These are phyloP conservation scores for Mycena citricolor DNA, from an alignment of 1,284 basidiomycete species.

Conservation along the genomic window DNA sequence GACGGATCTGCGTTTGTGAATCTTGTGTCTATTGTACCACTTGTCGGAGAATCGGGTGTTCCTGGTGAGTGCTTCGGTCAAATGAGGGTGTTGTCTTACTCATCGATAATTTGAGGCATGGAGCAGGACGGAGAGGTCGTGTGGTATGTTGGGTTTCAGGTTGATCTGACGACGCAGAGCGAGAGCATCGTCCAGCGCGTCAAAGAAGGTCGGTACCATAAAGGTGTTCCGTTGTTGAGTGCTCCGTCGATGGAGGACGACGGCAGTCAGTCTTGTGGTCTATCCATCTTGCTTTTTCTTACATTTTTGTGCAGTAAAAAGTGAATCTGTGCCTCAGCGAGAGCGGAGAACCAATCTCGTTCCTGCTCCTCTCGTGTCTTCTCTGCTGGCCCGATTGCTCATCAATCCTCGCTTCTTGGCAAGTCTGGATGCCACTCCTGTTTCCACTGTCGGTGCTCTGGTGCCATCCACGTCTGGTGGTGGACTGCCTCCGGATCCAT, in stretches of 20 bases:
- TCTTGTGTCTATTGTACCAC: conserved; percentile 82
- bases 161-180: conserved; percentile 87
- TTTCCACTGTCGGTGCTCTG: not conserved
- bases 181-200: conserved; percentile 79
- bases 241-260: too few species aligned
- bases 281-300: too few species aligned
- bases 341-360: conserved; percentile 8
- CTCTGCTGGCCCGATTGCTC: conserved; percentile 10
- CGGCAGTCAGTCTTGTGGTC: too few species aligned
- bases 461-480: too few species aligned
- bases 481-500: conserved; percentile 19
- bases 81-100: too few species aligned
- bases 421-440: not conserved
- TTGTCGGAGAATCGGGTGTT: conserved; percentile 70
- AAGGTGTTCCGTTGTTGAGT: too few species aligned
- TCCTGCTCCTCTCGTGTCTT: conserved; percentile 9
- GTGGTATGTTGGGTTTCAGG: conserved; percentile 92
- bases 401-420: conserved; percentile 3
- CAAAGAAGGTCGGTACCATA: conserved; percentile 65
- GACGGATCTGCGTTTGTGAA: conserved; percentile 87
- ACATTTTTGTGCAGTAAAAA: too few species aligned
- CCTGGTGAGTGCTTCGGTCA: too few species aligned
- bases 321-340: not conserved
- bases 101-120: too few species aligned
- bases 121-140: conserved; percentile 63